Evolutionary conservation across 805 yeast genomes (phyloP), one percentile per base, ranked within the genome.

Genomic region (Ogataea naganishii): DNA sequence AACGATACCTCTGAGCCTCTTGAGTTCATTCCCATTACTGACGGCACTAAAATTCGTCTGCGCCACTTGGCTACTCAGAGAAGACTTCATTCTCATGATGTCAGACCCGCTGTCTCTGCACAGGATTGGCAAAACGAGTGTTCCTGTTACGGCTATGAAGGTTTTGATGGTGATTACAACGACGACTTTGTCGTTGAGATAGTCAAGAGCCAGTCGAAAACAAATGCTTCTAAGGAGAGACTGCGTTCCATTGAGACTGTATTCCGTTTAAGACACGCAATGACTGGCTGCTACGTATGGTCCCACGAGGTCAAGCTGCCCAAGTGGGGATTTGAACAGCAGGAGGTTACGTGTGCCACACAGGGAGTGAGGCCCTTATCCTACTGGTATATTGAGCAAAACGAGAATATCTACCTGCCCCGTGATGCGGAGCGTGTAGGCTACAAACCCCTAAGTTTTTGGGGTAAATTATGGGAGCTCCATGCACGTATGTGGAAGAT

Each of bases 61-160:
- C 57, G 53, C 40, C 94, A 82, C 52, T 48, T 57, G 9, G 43
- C 50, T 29, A 69, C 86, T 15, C 62, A 65, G 29, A 60, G 81
- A 49, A 72, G 92, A 64, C 65, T 82, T 48, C 94, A 82, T 56
- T 75, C 92, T 7, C 94, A 82, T 49, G 92, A 82, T 51, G 78
- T 79, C 44, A 77, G 81, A 53, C 76, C 88, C 16, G 83, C 89
- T 12, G 84, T 80, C 13, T 63, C 79, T 34, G 80, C 74, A 48
- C 60, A 66, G 35, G 94, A 82, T 46, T 82, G 92, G 92, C 88
- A 80, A 59, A 80, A 78, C 54, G 94, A 82, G 60, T 84, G 68
- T 13, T 69, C 85, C 4, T 66, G 77, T 56, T 82, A 82, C 51
- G 94, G 94, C 14, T 76, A 50, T 44, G 78, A 75, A 25, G 85